Base-by-base conservation (phyloP, 805 yeast species). In the Brettanomyces sp. region DNA sequence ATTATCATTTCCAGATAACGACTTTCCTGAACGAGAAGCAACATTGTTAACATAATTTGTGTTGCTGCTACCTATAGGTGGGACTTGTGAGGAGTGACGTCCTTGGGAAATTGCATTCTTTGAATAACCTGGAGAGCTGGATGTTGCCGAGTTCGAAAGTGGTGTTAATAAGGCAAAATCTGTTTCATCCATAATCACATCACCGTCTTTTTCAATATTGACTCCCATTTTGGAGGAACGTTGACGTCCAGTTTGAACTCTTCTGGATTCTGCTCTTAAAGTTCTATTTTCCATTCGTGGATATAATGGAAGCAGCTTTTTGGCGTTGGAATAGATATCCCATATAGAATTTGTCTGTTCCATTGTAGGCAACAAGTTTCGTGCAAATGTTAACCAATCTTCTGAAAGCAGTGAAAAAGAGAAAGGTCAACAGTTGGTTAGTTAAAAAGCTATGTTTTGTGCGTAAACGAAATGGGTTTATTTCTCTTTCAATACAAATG, bases 281-380 rank as follows among this genome's bases (percentile, higher is more conserved):
- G 50, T 51, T 44, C 68, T 50, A 45, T 61, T 63, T 43, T 59
- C 59, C 22, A 65, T 60, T 44, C 69, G 49, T 8, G 66, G 66
- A 43, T 60, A 64, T 7, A 65, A 50, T 4, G 64, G 64, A 13
- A 65, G 46, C 8, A 65, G 41, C 36, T 57, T 60, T 41, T 53
- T 63, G 2, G 68, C 67, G 22, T 60, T 55, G 21, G 60, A 47
- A 44, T 65, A 65, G 1, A 65, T 60, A 42, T 62, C 67, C 69
- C 69, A 65, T 34, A 65, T 63, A 12, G 68, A 61, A 28, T 57
- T 54, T 25, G 57, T 44, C 45, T 56, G 61, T 60, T 58, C 59
- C 36, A 40, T 42, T 39, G 8, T 41, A 28, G 7, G 32, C 32
- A 7, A 9, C 32, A 28, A 18, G 32, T 28, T 28, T 28, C 32